Evolutionary conservation across 495 filamentous ascomycete species (phyloP).

Genomic region (Penicillium turbatum): DNA sequence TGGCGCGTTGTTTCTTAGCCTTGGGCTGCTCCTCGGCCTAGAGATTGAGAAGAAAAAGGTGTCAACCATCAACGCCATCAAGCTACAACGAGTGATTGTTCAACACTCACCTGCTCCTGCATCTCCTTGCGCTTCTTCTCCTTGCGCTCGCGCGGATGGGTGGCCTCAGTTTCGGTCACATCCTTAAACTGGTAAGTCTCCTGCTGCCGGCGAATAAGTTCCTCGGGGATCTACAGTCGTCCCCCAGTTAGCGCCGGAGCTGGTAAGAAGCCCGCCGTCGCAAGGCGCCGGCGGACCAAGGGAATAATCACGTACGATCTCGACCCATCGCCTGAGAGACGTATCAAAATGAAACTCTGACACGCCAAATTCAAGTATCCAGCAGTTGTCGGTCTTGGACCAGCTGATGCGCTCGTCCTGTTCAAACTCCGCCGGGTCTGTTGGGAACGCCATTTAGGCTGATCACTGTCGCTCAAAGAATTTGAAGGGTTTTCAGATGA

Average conservation of each 20-base stretch:
- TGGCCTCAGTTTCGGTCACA: constrained; percentile 57
- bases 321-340: constrained; percentile 72
- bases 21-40: constrained; percentile 48
- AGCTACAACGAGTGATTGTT: neutral
- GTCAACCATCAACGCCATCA: neutral
- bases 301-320: constrained; percentile 48
- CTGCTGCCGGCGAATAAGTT: constrained; percentile 72
- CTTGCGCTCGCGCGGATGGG: constrained; percentile 60
- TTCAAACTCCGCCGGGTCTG: constrained; percentile 69
- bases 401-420: constrained; percentile 80
- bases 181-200: constrained; percentile 66
- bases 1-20: constrained; percentile 62
- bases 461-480: too few relatives aligned
- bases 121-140: constrained; percentile 68
- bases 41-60: neutral
- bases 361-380: constrained; percentile 78
- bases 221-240: constrained; percentile 63
- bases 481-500: too few relatives aligned
- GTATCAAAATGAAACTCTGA: constrained; percentile 79
- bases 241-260: constrained; percentile 5
- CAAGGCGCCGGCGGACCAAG: constrained; percentile 11
- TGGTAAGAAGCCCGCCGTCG: neutral
- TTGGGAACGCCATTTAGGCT: constrained; percentile 51
- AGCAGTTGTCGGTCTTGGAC: constrained; percentile 74
- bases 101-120: constrained; percentile 55